A percentile compares a stretch with the other conserved stretches of the same genome.
phyloP scores from a whole-genome alignment of 208 protist species.

The Trypanosoma congolense region DNA sequence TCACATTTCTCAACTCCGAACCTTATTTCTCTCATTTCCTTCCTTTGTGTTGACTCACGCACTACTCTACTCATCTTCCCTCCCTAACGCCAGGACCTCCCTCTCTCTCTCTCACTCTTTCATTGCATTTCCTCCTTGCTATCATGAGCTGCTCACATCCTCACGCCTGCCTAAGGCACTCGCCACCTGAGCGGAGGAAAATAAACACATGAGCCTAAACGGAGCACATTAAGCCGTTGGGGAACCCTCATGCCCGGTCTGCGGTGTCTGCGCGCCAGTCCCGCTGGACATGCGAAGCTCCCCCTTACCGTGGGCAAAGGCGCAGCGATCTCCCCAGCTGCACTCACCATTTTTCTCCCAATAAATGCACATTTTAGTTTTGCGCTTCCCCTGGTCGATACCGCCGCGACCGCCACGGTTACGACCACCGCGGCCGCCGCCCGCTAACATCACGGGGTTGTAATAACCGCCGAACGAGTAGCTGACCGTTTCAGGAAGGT shows the following conservation, averaged over 20 bases:
- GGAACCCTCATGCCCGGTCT: background rate
- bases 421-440: constrained; percentile 24
- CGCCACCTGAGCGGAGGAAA: background rate
- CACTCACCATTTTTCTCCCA: constrained; percentile 80
- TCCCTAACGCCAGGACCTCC: too few relatives aligned
- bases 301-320: constrained; percentile 73
- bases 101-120: too few relatives aligned
- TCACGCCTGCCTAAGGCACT: too few relatives aligned
- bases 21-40: too few relatives aligned
- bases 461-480: constrained; percentile 24
- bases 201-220: background rate
- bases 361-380: constrained; percentile 87
- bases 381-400: constrained; percentile 72
- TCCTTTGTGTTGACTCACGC: too few relatives aligned
- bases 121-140: too few relatives aligned
- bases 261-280: constrained; percentile 4
- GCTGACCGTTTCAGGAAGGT: constrained; percentile 37
- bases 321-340: constrained; percentile 79
- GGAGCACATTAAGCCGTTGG: background rate
- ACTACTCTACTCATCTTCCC: too few relatives aligned
- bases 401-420: constrained; percentile 38
- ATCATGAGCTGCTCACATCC: too few relatives aligned
- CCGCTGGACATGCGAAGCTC: constrained; percentile 38
- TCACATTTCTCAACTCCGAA: too few relatives aligned
- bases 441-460: constrained; percentile 19